Evolutionary conservation across 345 rosid species (phyloP).

Genomic region (Abelmoschus esculentus): DNA sequence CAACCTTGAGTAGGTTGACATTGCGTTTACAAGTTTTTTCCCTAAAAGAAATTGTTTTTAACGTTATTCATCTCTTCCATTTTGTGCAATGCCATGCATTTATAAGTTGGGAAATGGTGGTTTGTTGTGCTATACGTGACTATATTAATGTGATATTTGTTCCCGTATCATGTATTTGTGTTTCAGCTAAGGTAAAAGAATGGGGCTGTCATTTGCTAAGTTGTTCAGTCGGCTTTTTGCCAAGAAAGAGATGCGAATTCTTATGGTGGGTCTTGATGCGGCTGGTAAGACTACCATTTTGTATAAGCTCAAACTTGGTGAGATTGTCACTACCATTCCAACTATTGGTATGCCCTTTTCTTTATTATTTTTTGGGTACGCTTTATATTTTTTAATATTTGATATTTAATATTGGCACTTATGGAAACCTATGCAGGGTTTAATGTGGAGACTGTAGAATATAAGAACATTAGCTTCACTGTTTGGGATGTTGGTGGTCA

Average conservation of each 20-base stretch:
- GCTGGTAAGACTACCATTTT: constrained; percentile 77
- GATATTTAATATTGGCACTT: neutral
- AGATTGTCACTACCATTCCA: constrained; percentile 70
- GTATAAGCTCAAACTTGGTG: constrained; percentile 67
- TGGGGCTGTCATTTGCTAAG: constrained; percentile 62
- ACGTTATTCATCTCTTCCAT: too few species aligned
- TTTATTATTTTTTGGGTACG: neutral
- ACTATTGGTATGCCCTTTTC: constrained; percentile 42
- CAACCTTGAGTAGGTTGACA: too few species aligned
- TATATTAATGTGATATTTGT: too few species aligned
- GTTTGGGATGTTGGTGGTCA: constrained; percentile 81
- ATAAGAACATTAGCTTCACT: constrained; percentile 71
- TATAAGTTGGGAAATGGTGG: neutral
- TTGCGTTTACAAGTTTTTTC: neutral
- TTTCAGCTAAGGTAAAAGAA: constrained; percentile 21
- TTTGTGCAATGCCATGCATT: neutral
- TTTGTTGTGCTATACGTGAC: neutral
- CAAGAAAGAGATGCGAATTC: constrained; percentile 71
- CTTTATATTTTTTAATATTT: neutral
- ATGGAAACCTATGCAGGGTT: constrained; percentile 30
- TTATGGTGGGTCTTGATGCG: constrained; percentile 74
- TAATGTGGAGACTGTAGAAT: constrained; percentile 71
- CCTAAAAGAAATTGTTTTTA: neutral
- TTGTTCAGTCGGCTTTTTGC: constrained; percentile 60
- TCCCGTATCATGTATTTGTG: too few species aligned